These are phyloP conservation scores for Plasmodium relictum DNA, from an alignment of 169 alveolate genomes.

Conservation along the genomic window DNA sequence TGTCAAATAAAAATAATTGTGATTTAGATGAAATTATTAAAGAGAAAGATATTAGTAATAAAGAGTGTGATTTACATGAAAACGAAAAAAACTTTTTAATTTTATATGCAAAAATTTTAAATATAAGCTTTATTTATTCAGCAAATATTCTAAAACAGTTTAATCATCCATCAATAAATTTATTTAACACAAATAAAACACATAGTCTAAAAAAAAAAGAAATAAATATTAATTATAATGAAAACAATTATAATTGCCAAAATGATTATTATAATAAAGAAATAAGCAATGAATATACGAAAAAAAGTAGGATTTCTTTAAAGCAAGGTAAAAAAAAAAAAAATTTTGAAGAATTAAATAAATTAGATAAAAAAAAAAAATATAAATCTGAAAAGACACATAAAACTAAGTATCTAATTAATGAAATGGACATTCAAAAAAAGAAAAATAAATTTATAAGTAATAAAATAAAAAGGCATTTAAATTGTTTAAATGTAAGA, in stretches of 20 bases:
- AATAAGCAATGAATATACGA: no score
- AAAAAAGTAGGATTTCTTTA: neutral
- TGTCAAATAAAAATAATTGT: neutral
- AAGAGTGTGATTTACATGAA: neutral
- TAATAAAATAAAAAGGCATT: constrained; percentile 30
- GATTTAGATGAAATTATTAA: neutral
- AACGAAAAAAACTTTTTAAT: constrained; percentile 5
- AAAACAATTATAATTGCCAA: neutral
- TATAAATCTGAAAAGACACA: neutral
- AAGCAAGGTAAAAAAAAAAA: neutral
- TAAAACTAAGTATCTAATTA: no score
- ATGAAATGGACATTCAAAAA: neutral
- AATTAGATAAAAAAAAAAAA: neutral
- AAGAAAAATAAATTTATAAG: constrained; percentile 23
- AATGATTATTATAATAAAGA: no score
- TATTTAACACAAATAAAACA: constrained; percentile 38
- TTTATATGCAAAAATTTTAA: constrained; percentile 34
- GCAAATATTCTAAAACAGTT: constrained; percentile 27
- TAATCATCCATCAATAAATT: constrained; percentile 34
- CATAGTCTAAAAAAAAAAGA: constrained; percentile 3
- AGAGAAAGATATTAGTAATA: neutral
- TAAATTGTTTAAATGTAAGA: constrained; percentile 20
- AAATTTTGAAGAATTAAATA: neutral
- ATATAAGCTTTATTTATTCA: constrained; percentile 21
- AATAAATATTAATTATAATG: neutral